Conservation (phyloP, 2,329 filamentous ascomycete species). For the Fusarium sp. region DNA sequence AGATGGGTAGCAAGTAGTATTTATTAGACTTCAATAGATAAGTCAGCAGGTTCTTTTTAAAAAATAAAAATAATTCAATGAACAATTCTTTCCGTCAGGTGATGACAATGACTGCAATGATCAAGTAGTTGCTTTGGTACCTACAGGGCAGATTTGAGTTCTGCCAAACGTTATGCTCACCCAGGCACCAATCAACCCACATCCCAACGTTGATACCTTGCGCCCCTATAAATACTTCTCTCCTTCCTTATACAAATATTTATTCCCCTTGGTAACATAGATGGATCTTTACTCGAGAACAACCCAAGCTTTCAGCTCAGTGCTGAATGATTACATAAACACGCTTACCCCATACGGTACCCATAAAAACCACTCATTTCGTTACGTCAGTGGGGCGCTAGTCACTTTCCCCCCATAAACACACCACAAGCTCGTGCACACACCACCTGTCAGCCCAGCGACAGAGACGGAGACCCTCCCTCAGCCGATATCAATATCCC, state of each 20-base stretch:
- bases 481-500: background rate
- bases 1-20: background rate
- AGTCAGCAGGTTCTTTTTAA: background rate
- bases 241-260: background rate
- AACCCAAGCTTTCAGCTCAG: constrained; percentile 1
- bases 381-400: constrained; percentile 19
- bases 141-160: background rate
- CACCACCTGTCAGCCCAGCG: constrained; percentile 14
- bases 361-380: constrained; percentile 29
- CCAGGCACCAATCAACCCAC: background rate
- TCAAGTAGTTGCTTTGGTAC: too few relatives aligned
- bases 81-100: background rate
- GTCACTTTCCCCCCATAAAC: constrained; percentile 10
- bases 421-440: constrained; percentile 16
- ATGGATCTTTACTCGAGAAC: background rate
- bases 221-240: background rate
- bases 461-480: background rate
- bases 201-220: background rate
- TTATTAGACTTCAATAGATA: background rate
- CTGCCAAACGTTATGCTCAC: background rate
- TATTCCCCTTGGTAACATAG: background rate
- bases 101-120: background rate
- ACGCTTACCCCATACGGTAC: constrained; percentile 24
- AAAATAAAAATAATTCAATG: background rate
- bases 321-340: constrained; percentile 21